These are phyloP conservation scores for Pseudocercospora fijiensis DNA, from an alignment of 2,329 filamentous ascomycete genomes.

Conservation along the genomic window DNA sequence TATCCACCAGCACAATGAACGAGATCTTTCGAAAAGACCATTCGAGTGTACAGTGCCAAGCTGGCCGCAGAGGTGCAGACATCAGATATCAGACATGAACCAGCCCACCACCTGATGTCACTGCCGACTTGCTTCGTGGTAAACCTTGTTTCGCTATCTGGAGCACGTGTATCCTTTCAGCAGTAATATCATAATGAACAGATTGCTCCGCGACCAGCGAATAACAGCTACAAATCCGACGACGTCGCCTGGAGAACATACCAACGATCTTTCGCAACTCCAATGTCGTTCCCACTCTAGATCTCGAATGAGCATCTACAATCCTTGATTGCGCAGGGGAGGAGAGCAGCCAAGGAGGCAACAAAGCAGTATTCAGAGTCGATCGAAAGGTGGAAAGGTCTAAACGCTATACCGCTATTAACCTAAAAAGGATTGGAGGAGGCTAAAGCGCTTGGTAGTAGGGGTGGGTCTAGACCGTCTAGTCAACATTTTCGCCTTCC, in stretches of 20 bases:
- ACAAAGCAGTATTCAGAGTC: conserved; percentile 23
- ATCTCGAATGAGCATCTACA: conserved; percentile 25
- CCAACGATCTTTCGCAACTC: conserved; percentile 7
- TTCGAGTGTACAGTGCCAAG: background rate
- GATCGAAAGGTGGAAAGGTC: conserved; percentile 24
- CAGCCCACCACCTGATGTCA: conserved; percentile 16
- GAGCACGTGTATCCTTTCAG: background rate
- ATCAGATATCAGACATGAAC: too few relatives aligned
- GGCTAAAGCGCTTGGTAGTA: conserved; percentile 25
- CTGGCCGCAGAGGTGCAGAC: background rate
- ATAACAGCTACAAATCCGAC: background rate
- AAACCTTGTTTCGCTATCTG: conserved; percentile 7
- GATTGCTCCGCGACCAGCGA: background rate
- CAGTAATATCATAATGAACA: conserved; percentile 8
- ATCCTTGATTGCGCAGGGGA: conserved; percentile 15
- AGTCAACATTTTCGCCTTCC: too few relatives aligned
- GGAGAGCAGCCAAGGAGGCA: conserved; percentile 19
- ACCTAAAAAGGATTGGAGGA: conserved; percentile 23
- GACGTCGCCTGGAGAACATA: conserved; percentile 9
- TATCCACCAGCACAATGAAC: conserved; percentile 3
- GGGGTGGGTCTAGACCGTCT: too few relatives aligned
- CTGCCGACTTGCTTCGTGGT: background rate
- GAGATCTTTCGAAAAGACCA: background rate
- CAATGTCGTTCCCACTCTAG: conserved; percentile 9
- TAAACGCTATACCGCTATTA: conserved; percentile 30